Base-by-base conservation (phyloP, 345 rosid genomes). In the Ailanthus altissimus region DNA sequence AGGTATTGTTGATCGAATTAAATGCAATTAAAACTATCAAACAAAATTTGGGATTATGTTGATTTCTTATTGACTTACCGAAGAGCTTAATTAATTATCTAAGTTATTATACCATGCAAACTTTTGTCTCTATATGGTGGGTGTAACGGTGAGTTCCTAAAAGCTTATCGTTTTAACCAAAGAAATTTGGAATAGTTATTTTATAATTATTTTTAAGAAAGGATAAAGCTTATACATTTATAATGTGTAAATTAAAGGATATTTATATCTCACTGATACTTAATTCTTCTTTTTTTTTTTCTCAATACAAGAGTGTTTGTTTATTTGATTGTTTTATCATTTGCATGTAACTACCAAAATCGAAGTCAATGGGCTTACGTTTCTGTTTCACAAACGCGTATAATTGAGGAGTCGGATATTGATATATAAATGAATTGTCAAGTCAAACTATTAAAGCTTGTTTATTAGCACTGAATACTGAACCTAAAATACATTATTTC, bases 361-460 rank as follows among this genome's bases (percentile, higher is more conserved):
- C 1, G 0, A 77, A 83, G 78, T 80, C 86, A 80, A 78, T 66
- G 45, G 6, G 15, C 47, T 20, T 49, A 14, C 60, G 21, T 43
- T 38, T 58, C 58, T 70, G 6, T 3, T 59, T 60, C 2, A 18
- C n/a, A 20, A 40, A 5, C 21, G 26, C 32, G 47, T 40, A 56
- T 28, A 68, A 56, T 71, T 75, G 16, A 18, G 21, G 47, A 36
- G 21, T 47, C 38, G 1, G 32, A 51, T 45, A 73, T 66, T 58
- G 4, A 73, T 47, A 73, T 72, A 71, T 14, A 46, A 67, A 67
- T 74, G 25, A 60, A 79, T 38, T 69, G 69, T 69, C 76, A 68
- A 78, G n/a, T 5, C 3, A 20, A 32, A 74, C 51, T 63, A 68
- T 72, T 45, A 46, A 49, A 74, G 23, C 28, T 71, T 5, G 13